Conservation (phyloP, 495 filamentous ascomycete species). For the Annulohypoxylon maeteangense region DNA sequence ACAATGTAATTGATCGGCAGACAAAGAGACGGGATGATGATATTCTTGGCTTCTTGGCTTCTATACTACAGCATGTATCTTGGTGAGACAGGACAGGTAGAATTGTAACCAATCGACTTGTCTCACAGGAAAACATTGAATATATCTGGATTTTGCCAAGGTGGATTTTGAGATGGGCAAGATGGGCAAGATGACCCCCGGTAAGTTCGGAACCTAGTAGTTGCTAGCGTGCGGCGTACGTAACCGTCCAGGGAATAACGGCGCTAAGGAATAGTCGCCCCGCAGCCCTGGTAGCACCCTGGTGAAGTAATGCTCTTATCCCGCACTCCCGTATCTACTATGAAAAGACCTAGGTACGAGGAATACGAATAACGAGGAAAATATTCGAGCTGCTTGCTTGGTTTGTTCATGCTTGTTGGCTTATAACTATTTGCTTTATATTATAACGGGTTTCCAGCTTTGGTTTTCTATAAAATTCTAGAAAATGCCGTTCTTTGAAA, state of each 20-base stretch:
- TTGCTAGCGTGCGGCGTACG: conserved; percentile 15
- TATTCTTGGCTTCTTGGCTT: not conserved
- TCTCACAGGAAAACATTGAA: not conserved
- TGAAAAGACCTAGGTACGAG: not conserved
- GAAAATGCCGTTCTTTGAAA: not conserved
- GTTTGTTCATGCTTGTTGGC: no score
- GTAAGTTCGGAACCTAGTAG: conserved; percentile 28
- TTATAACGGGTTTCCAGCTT: not conserved
- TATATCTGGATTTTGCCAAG: not conserved
- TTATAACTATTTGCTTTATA: not conserved
- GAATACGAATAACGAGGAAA: not conserved
- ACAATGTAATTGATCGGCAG: conserved; percentile 11
- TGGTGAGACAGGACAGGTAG: conserved; percentile 2
- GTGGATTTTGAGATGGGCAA: not conserved
- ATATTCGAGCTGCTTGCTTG: not conserved
- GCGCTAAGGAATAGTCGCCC: conserved; percentile 17
- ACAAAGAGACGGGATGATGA: conserved; percentile 15
- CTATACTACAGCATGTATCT: not conserved
- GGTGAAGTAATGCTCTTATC: not conserved
- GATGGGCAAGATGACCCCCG: conserved; percentile 10
- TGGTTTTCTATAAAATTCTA: not conserved
- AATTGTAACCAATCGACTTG: conserved; percentile 3
- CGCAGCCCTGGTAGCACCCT: conserved; percentile 6
- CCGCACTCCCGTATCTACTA: not conserved
- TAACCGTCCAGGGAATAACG: conserved; percentile 16